Evolutionary conservation across 805 yeast genomes (phyloP).

Genomic region (Metschnikowia amazonensis): DNA sequence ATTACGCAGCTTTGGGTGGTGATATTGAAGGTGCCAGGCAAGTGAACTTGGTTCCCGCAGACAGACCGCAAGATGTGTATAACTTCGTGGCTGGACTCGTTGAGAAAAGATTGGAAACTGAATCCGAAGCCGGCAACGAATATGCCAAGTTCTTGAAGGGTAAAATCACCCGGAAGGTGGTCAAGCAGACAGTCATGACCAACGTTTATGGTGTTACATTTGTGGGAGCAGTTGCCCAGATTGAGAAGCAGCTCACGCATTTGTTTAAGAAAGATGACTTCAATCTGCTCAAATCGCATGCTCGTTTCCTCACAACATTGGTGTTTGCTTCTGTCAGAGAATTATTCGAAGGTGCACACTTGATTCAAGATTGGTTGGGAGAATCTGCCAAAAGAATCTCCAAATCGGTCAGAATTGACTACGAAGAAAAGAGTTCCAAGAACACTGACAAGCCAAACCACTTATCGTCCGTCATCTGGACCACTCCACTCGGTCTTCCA

Average conservation of each 20-base stretch:
- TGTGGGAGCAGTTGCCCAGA: conserved; percentile 89
- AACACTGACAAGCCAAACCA: conserved; percentile 53
- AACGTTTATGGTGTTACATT: conserved; percentile 96
- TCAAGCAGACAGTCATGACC: conserved; percentile 97
- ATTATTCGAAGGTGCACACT: conserved; percentile 86
- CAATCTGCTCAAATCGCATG: conserved; percentile 14
- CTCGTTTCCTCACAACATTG: conserved; percentile 64
- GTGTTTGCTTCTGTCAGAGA: conserved; percentile 84
- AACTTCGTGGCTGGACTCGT: conserved; percentile 66
- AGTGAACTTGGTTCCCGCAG: conserved; percentile 69
- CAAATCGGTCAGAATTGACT: conserved; percentile 68
- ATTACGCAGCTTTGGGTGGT: conserved; percentile 85
- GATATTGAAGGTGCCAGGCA: conserved; percentile 79
- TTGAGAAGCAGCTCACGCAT: conserved; percentile 68
- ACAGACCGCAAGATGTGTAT: conserved; percentile 75
- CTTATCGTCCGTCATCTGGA: conserved; percentile 93
- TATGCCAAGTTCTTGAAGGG: conserved; percentile 55
- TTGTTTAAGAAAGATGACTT: conserved; percentile 48
- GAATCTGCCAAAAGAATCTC: conserved; percentile 78
- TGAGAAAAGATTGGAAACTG: conserved; percentile 48
- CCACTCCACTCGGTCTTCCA: conserved; percentile 91
- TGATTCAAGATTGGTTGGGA: conserved; percentile 95
- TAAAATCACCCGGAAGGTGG: conserved; percentile 77
- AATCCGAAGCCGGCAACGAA: conserved; percentile 50
- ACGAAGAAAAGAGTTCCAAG: conserved; percentile 36